Evolutionary conservation across 1,139 yeast species (phyloP), one percentile per base, ranked within the genome.

Genomic region (Saccharomyces hybrid): DNA sequence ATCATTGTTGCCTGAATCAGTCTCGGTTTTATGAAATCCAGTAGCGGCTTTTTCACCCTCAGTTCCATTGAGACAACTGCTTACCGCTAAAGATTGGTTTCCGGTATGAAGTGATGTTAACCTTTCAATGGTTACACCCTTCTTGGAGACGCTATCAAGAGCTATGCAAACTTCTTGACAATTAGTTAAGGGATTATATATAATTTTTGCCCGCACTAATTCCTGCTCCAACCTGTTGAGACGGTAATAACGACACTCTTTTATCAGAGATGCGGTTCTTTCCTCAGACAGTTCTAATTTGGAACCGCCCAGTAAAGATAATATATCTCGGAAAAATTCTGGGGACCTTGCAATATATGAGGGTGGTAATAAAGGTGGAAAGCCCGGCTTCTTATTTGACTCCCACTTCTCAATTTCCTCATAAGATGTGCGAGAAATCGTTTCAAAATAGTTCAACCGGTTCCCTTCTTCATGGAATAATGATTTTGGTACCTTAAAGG

Each of bases 171-270:
- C 85, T 58, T 84, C 88, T 58, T 80, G 81, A 2, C 63, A 60
- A 13, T 65, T 64, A 1, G 75, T 64, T 59, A 78, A 77, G 0
- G 86, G 84, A 61, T 84, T 83, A 52, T 68, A 68, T 0, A 72
- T 56, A 23, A 86, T 75, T 42, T 68, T 69, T 62, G 77, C 79
- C 41, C 77, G 78, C 23, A 86, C 67, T 44, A 88, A 69, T 56
- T 76, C 73, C 69, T 88, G 95, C 66, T 86, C 95, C 47, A 89
- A 72, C 46, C 82, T 88, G 53, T 79, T 70, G 62, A 89, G 84
- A 50, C 91, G 75, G 68, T 87, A 89, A 70, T 86, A 89, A 52
- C 78, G 76, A 59, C 95, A 86, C 64, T 89, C 97, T 52, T 75
- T 74, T 7, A 84, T 67, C 57, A 89, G 73, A 16, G 77, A 68